Evolutionary conservation across 768 basidiomycete genomes (phyloP).

Genomic region (Tricholoma flavovirens): DNA sequence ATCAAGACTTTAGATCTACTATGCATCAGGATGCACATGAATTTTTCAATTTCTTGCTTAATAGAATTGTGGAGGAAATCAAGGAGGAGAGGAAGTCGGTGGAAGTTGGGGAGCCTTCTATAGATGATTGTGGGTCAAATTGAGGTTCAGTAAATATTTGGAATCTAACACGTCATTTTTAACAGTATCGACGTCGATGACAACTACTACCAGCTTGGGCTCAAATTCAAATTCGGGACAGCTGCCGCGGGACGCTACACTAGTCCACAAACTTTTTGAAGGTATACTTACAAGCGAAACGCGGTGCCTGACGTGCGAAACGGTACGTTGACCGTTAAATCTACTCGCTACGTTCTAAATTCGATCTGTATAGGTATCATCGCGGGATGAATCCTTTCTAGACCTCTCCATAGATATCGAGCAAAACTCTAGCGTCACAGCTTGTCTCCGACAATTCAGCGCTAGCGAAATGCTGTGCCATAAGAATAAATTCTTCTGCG

Average conservation of each 20-base stretch:
- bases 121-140: conserved; percentile 62
- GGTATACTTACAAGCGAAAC: conserved; percentile 96
- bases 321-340: conserved; percentile 43
- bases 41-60: conserved; percentile 91
- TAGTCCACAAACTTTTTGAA: conserved; percentile 91
- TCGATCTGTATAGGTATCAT: conserved; percentile 54
- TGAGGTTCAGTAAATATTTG: conserved; percentile 2
- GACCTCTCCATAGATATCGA: conserved; percentile 99
- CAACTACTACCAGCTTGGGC: conserved; percentile 42
- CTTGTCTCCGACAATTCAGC: conserved; percentile 94
- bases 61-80: conserved; percentile 90
- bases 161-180: conserved; percentile 5
- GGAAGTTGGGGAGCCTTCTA: conserved; percentile 30
- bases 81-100: conserved; percentile 58
- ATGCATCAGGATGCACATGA: conserved; percentile 99
- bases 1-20: conserved; percentile 84
- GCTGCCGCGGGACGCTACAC: conserved; percentile 52
- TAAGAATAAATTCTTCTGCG: conserved; percentile 98
- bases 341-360: conserved; percentile 9
- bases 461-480: conserved; percentile 98
- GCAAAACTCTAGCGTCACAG: conserved; percentile 93
- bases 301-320: conserved; percentile 96
- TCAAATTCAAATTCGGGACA: conserved; percentile 43
- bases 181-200: conserved; percentile 56
- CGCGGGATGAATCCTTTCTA: conserved; percentile 93